Base-by-base conservation (phyloP, 2,329 filamentous ascomycete species). In the Cercospora beticola region DNA sequence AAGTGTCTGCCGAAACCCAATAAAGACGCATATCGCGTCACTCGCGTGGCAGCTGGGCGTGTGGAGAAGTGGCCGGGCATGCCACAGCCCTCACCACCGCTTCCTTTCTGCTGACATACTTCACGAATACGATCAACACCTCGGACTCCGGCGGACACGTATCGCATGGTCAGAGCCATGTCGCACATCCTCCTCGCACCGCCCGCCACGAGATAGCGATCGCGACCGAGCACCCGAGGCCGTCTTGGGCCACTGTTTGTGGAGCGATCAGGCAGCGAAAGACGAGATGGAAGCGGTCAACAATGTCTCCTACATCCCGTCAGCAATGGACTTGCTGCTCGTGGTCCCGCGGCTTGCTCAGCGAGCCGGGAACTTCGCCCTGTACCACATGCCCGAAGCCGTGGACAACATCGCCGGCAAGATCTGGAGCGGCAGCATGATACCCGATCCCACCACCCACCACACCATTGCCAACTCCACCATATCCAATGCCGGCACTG, bases 261-360 rank as follows among this genome's bases (percentile, higher is more conserved):
- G 43, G 18, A 36, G 40, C 31, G 46, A 28, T 16, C 26, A 30
- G 28, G 54, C 54, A 57, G n/a, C 54, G 23, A 28, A n/a, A 31
- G 23, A 28, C 54, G 33, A n/a, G n/a, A 70, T 72, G 70, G 70
- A 70, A 46, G 57, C 33, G 28, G 58, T 61, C 52, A 68, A 62
- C 67, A 71, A 73, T 58, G 60, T 66, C 7, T 72, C 71, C 12
- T 62, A 71, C 57, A 70, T 73, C 12, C 89, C 90, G 2, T 89
- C 89, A 10, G 80, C 91, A 18, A 88, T 87, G 77, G 90, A 92
- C 75, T 81, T 94, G 59, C 84, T 92, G 71, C 84, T 88, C 79
- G 90, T 87, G 18, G 86, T 91, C 4, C 91, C 91, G 61, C 86
- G 91, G 68, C 88, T 93, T 76, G 85, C 92, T 33, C 88, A 86